Conservation (phyloP, 2,329 filamentous ascomycete species). For the Catunica adiposa region DNA sequence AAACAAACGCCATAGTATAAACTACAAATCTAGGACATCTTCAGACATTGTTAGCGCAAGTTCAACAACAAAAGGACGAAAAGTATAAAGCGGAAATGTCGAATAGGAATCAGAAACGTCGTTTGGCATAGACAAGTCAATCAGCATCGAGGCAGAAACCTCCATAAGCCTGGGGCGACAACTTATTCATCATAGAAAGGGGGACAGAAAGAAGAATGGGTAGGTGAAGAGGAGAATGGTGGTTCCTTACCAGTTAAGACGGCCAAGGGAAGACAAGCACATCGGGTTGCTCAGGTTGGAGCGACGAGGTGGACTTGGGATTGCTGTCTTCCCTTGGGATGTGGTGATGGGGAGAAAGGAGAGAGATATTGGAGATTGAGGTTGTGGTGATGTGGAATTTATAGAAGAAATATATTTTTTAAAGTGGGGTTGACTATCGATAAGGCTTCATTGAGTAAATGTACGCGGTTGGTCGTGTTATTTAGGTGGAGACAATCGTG, state of each 20-base stretch:
- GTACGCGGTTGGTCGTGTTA: not conserved
- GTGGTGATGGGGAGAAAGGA: not conserved
- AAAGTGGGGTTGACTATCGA: not conserved
- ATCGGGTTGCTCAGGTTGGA: not conserved
- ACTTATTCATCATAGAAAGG: constrained; percentile 28
- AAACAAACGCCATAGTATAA: not conserved
- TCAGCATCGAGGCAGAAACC: constrained; percentile 33
- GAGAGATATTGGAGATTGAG: not conserved
- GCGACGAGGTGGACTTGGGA: not conserved
- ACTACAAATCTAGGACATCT: not conserved
- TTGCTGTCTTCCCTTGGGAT: not conserved
- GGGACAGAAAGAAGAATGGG: not conserved
- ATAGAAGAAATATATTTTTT: constrained; percentile 3
- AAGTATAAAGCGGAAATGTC: not conserved
- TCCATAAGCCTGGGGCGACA: constrained; percentile 35
- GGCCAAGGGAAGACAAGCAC: not conserved
- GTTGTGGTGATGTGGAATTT: not conserved
- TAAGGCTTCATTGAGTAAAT: not conserved
- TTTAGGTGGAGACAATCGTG: not conserved
- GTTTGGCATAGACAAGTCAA: constrained; percentile 40
- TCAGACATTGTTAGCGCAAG: constrained; percentile 3
- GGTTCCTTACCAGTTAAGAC: not conserved
- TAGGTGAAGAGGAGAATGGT: not conserved
- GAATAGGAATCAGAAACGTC: constrained; percentile 12
- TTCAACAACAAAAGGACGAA: not conserved